phyloP scores from a whole-genome alignment of 106 monocot genomes.

The Iris macrosiphon region DNA sequence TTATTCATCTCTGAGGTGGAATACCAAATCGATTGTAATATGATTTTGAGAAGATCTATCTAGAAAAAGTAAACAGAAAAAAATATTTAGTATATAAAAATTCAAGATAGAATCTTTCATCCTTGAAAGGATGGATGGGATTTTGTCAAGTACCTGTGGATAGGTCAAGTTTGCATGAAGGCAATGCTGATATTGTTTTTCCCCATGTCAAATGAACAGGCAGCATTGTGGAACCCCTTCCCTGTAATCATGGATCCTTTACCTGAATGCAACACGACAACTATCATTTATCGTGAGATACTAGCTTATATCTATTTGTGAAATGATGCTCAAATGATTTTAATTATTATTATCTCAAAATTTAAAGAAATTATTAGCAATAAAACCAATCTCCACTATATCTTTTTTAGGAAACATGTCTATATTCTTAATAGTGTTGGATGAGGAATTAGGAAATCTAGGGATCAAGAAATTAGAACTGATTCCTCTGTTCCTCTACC shows the following conservation, averaged over 20 bases:
- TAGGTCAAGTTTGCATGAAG: conserved; percentile 30
- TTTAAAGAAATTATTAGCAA: neutral
- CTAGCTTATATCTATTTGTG: no score
- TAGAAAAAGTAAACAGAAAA: no score
- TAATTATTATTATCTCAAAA: no score
- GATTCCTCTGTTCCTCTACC: no score
- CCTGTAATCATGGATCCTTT: conserved; percentile 20
- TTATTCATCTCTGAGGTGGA: no score
- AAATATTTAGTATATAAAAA: no score
- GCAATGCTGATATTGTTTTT: conserved; percentile 33
- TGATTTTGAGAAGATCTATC: no score
- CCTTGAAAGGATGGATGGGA: conserved; percentile 17
- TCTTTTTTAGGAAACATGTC: neutral
- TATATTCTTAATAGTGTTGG: neutral
- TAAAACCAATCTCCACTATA: neutral
- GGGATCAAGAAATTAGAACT: no score
- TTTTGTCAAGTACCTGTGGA: conserved; percentile 9
- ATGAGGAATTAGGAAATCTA: neutral
- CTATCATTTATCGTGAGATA: neutral
- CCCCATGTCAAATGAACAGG: conserved; percentile 39
- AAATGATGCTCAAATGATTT: no score
- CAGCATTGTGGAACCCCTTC: conserved; percentile 21
- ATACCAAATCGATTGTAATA: no score
- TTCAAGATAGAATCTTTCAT: conserved; percentile 20
- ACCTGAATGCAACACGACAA: conserved; percentile 11